phyloP scores from a whole-genome alignment of 163 green algal genomes.

The Prototheca wickerhamii region DNA sequence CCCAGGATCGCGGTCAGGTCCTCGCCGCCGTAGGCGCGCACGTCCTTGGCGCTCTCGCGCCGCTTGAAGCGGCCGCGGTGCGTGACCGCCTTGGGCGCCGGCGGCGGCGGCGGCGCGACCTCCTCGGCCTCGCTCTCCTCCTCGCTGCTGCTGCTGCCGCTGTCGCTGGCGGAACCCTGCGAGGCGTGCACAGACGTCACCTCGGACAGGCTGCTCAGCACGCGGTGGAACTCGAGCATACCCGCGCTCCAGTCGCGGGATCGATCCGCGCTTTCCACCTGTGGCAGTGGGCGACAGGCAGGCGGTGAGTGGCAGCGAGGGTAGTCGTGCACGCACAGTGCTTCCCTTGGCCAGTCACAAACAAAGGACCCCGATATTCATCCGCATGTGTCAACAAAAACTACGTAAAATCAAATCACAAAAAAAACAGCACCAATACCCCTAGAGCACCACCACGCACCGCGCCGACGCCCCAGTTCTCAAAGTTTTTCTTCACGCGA shows the following conservation, averaged over 20 bases:
- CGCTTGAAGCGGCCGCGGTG: constrained; percentile 57
- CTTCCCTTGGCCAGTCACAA: background rate
- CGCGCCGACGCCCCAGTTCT: constrained; percentile 68
- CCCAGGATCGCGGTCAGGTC: constrained; percentile 69
- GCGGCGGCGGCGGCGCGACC: background rate
- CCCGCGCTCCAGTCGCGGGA: constrained; percentile 60
- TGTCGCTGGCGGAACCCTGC: background rate
- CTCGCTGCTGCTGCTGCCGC: constrained; percentile 12
- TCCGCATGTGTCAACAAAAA: too few species aligned
- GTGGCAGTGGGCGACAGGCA: background rate
- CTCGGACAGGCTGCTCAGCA: constrained; percentile 59
- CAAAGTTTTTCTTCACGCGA: constrained; percentile 76
- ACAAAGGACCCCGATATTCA: background rate
- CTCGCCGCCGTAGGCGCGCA: constrained; percentile 52
- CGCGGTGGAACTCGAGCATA: constrained; percentile 63
- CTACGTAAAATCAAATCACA: too few species aligned
- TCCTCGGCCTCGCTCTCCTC: constrained; percentile 10
- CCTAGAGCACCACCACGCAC: constrained; percentile 44
- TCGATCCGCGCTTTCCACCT: constrained; percentile 29
- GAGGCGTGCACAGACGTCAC: constrained; percentile 38
- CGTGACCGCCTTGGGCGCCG: constrained; percentile 33
- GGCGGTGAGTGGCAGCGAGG: background rate
- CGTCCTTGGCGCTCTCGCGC: constrained; percentile 55
- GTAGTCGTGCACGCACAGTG: too few species aligned
- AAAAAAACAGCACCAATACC: too few species aligned